Conservation (phyloP, 73 alveolate species). For the Symbiodinium pilosum region DNA sequence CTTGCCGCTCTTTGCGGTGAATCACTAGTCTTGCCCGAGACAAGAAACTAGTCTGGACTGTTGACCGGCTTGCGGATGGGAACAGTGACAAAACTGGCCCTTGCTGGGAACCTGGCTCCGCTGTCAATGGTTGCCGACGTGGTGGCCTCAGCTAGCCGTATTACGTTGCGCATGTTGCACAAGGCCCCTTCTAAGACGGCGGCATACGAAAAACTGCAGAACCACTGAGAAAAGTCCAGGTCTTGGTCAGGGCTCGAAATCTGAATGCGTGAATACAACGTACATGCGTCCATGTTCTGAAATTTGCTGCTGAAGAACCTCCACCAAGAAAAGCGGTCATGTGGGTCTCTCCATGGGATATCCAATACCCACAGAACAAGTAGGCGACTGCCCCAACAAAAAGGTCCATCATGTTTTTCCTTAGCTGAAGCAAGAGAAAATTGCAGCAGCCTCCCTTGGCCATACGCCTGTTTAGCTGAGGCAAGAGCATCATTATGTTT, state of each 20-base stretch:
- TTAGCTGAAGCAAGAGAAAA: background rate
- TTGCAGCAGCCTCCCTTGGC: background rate
- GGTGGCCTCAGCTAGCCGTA: constrained; percentile 32
- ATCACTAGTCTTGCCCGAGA: too few relatives aligned
- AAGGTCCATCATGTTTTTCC: constrained; percentile 95
- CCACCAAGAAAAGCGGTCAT: constrained; percentile 29
- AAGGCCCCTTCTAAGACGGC: background rate
- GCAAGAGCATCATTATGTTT: constrained; percentile 81
- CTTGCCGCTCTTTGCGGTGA: too few relatives aligned
- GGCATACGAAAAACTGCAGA: constrained; percentile 95
- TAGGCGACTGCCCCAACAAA: constrained; percentile 96
- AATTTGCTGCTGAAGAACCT: background rate
- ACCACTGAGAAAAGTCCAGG: constrained; percentile 90
- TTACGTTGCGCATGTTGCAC: background rate
- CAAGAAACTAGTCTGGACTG: too few relatives aligned
- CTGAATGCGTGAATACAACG: too few relatives aligned
- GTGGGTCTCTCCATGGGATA: constrained; percentile 94
- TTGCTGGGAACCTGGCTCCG: constrained; percentile 95
- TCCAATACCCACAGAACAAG: constrained; percentile 95
- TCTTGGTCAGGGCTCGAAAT: constrained; percentile 1
- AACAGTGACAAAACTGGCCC: too few relatives aligned
- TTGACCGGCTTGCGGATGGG: too few relatives aligned
- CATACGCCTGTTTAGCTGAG: background rate
- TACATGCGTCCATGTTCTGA: too few relatives aligned
- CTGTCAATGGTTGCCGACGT: constrained; percentile 96